A percentile compares a stretch with the other conserved stretches of the same genome.
Conservation (phyloP, 2,329 filamentous ascomycete genomes). For the Dothiorella sarmentorum region DNA sequence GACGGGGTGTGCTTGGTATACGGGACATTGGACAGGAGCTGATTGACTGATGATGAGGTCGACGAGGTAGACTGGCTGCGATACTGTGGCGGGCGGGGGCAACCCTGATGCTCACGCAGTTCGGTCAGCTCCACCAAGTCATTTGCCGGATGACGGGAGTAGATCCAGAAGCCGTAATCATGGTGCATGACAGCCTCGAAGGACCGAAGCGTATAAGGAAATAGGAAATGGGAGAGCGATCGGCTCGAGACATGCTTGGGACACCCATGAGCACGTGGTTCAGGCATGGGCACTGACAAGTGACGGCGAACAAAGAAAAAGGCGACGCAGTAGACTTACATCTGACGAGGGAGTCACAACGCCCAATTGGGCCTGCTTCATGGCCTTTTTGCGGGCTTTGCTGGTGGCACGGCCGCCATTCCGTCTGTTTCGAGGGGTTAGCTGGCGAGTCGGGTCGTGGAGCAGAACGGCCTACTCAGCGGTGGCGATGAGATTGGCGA, state of each 20-base stretch:
- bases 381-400: slow-evolving; percentile 16
- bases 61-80: slow-evolving; percentile 31
- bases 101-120: slow-evolving; percentile 17
- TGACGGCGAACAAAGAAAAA: background rate
- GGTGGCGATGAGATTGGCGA: slow-evolving; percentile 65
- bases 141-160: slow-evolving; percentile 15
- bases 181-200: slow-evolving; percentile 14
- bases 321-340: background rate
- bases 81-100: slow-evolving; percentile 15
- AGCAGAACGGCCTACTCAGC: slow-evolving; percentile 56
- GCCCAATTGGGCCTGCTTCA: slow-evolving; percentile 9
- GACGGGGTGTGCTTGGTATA: slow-evolving; percentile 68
- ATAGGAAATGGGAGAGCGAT: slow-evolving; percentile 15
- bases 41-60: slow-evolving; percentile 43
- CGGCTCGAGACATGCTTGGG: slow-evolving; percentile 14
- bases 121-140: slow-evolving; percentile 18
- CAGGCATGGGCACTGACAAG: background rate
- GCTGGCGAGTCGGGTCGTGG: slow-evolving; percentile 8
- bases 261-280: slow-evolving; percentile 16
- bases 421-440: slow-evolving; percentile 16
- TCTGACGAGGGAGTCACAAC: slow-evolving; percentile 16
- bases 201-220: slow-evolving; percentile 17
- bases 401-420: slow-evolving; percentile 17
- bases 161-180: slow-evolving; percentile 12
- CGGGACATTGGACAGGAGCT: slow-evolving; percentile 67